phyloP scores from a whole-genome alignment of 805 yeast genomes.

The Naumovozyma baii region DNA sequence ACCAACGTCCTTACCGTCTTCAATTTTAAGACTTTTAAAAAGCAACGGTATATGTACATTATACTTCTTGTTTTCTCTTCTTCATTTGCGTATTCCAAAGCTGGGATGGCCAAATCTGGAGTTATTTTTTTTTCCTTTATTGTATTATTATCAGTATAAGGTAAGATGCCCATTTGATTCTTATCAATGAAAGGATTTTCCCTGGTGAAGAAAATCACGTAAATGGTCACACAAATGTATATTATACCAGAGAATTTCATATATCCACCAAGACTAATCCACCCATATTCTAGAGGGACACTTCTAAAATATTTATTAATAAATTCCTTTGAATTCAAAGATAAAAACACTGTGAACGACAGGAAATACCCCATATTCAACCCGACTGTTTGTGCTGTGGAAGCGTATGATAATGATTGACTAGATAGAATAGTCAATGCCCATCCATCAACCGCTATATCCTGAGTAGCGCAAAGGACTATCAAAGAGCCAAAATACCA shows the following conservation, averaged over 20 bases:
- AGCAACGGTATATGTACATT: slow-evolving; percentile 48
- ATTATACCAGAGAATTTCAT: slow-evolving; percentile 67
- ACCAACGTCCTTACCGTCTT: slow-evolving; percentile 68
- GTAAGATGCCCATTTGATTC: slow-evolving; percentile 19
- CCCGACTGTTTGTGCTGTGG: slow-evolving; percentile 96
- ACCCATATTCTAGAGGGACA: slow-evolving; percentile 51
- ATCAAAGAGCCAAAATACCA: slow-evolving; percentile 66
- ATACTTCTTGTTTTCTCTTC: slow-evolving; percentile 30
- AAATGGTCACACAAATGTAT: slow-evolving; percentile 57
- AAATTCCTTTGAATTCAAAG: slow-evolving; percentile 85
- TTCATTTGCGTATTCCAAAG: slow-evolving; percentile 25
- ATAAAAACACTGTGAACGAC: slow-evolving; percentile 83
- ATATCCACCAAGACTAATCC: slow-evolving; percentile 65
- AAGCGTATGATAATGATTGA: slow-evolving; percentile 76
- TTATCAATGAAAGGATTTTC: slow-evolving; percentile 52
- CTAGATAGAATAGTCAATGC: slow-evolving; percentile 80
- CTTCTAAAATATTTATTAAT: slow-evolving; percentile 74
- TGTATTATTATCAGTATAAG: slow-evolving; percentile 3
- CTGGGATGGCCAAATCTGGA: too few species aligned
- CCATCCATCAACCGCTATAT: slow-evolving; percentile 99
- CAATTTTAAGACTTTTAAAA: slow-evolving; percentile 59
- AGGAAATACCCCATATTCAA: slow-evolving; percentile 86
- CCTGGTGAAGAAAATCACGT: slow-evolving; percentile 48
- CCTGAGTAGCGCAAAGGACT: slow-evolving; percentile 91
- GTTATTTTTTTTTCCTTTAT: slow-evolving; percentile 14